Percentiles rank a stretch among this genome's conserved stretches.
phyloP scores from a whole-genome alignment of 129 eudicot genomes.

The carrot (Daucus carota) region DNA sequence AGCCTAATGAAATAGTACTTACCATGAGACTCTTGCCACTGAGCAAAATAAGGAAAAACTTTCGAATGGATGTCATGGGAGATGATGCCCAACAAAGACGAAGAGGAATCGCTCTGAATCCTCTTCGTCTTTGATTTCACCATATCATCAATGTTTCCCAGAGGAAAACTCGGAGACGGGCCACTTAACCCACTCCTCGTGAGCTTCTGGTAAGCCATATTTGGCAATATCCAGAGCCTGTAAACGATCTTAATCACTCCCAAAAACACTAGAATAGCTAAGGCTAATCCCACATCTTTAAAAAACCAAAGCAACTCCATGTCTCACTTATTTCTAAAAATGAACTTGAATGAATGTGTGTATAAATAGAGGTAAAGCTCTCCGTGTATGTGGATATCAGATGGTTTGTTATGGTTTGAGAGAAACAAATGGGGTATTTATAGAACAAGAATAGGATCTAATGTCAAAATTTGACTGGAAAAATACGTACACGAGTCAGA shows the following conservation, averaged over 20 bases:
- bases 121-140: slow-evolving; percentile 27
- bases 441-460: slow-evolving; percentile 9
- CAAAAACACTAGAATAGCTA: slow-evolving; percentile 26
- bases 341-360: neutral
- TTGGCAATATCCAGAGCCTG: slow-evolving; percentile 64
- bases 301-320: slow-evolving; percentile 37
- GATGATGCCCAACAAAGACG: slow-evolving; percentile 16
- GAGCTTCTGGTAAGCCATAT: slow-evolving; percentile 46
- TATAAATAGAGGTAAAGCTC: neutral
- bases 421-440: slow-evolving; percentile 16
- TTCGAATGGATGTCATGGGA: slow-evolving; percentile 69
- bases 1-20: no score
- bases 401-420: slow-evolving; percentile 11
- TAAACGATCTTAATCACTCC: slow-evolving; percentile 39
- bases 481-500: neutral
- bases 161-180: slow-evolving; percentile 74
- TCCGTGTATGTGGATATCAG: neutral
- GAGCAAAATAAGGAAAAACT: slow-evolving; percentile 70
- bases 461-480: slow-evolving; percentile 19
- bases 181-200: slow-evolving; percentile 57
- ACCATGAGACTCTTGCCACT: slow-evolving; percentile 76
- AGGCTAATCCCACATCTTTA: slow-evolving; percentile 23
- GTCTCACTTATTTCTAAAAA: neutral
- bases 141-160: slow-evolving; percentile 71
- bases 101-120: slow-evolving; percentile 14